Conservation (phyloP, 371 early-diverging fungal species). For the Batkoa obscura region DNA sequence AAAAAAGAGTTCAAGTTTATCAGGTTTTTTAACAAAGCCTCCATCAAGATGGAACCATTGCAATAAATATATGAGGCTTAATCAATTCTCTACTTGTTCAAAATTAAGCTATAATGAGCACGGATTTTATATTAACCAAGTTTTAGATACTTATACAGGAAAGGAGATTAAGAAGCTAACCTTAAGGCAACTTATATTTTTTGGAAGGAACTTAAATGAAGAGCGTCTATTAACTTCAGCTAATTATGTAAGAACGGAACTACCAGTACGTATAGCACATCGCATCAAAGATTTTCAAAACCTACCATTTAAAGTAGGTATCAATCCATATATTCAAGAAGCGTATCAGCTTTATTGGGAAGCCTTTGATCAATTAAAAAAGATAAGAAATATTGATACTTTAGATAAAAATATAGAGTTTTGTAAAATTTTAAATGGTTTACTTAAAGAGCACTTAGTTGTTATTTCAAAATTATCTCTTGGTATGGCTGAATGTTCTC, state of each 20-base stretch:
- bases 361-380: slow-evolving; percentile 61
- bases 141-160: slow-evolving; percentile 64
- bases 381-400: slow-evolving; percentile 39
- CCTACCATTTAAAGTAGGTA: slow-evolving; percentile 81
- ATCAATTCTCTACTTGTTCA: too few species aligned
- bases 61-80: too few species aligned
- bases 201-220: slow-evolving; percentile 72
- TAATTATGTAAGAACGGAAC: slow-evolving; percentile 76
- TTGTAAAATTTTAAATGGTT: slow-evolving; percentile 40
- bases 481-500: slow-evolving; percentile 62
- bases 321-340: slow-evolving; percentile 71
- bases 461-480: slow-evolving; percentile 72
- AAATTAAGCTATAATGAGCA: background rate
- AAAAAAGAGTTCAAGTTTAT: too few species aligned
- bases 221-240: slow-evolving; percentile 67
- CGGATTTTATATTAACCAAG: slow-evolving; percentile 70
- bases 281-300: slow-evolving; percentile 75
- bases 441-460: slow-evolving; percentile 55
- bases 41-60: too few species aligned
- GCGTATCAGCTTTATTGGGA: slow-evolving; percentile 79
- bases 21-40: too few species aligned
- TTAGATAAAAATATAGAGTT: slow-evolving; percentile 54
- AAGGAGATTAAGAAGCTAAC: slow-evolving; percentile 67
- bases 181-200: slow-evolving; percentile 77
- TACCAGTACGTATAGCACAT: slow-evolving; percentile 80